These are phyloP conservation scores for Posidonia oceanica DNA, from an alignment of 116 monocot genomes.

Conservation along the genomic window DNA sequence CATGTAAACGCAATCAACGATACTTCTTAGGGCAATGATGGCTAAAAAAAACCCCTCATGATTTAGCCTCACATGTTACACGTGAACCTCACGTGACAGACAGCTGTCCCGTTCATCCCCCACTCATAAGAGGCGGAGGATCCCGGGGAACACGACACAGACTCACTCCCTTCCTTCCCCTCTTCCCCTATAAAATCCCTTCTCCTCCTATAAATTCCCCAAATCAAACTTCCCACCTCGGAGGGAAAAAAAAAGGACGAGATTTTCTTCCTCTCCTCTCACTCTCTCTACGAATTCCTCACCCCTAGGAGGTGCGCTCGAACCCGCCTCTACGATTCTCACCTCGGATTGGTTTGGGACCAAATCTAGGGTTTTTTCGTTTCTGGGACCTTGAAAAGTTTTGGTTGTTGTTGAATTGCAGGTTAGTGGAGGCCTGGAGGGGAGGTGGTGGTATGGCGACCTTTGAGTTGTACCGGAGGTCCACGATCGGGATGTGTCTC, in stretches of 20 bases:
- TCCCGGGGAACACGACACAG: no score
- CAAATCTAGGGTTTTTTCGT: slow-evolving; percentile 16
- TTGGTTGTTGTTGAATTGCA: not conserved
- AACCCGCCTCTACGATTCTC: not conserved
- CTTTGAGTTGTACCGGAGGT: slow-evolving; percentile 72
- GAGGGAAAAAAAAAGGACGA: not conserved
- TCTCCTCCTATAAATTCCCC: slow-evolving; percentile 5
- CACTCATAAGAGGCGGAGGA: no score
- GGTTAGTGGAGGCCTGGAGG: slow-evolving; percentile 17
- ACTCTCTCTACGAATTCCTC: not conserved
- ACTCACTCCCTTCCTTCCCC: no score
- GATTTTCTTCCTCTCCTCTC: not conserved
- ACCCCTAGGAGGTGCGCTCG: no score
- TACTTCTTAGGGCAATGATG: no score
- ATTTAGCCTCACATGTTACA: no score
- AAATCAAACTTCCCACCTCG: not conserved
- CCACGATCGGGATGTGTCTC: slow-evolving; percentile 78
- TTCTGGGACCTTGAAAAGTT: not conserved
- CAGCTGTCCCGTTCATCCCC: no score
- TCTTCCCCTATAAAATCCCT: no score
- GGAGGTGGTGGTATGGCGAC: slow-evolving; percentile 40
- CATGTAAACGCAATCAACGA: no score
- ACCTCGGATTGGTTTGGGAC: not conserved
- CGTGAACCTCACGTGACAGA: no score
- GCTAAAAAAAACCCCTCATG: no score